phyloP scores from a whole-genome alignment of 305 asterid genomes.

The Solanum aculeatissimum region DNA sequence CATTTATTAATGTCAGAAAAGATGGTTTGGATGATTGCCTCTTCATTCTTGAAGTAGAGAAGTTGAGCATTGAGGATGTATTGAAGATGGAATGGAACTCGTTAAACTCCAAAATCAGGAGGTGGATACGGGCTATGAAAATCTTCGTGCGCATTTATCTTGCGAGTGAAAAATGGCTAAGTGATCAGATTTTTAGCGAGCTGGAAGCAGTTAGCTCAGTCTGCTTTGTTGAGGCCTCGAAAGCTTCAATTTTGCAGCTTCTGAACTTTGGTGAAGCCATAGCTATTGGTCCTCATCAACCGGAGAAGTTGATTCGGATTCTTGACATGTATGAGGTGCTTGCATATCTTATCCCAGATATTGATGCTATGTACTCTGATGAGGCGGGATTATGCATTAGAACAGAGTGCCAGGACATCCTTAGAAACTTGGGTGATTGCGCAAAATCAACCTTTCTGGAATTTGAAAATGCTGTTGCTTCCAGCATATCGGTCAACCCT shows the following conservation, averaged over 20 bases:
- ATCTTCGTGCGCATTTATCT: conserved; percentile 84
- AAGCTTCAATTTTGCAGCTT: conserved; percentile 58
- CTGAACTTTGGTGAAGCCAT: conserved; percentile 77
- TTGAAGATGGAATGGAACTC: conserved; percentile 81
- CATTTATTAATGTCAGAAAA: conserved; percentile 51
- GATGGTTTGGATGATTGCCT: conserved; percentile 93
- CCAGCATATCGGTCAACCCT: conserved; percentile 44
- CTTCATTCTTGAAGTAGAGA: conserved; percentile 71
- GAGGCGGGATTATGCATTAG: conserved; percentile 41
- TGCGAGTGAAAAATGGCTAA: conserved; percentile 58
- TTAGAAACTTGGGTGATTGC: conserved; percentile 55
- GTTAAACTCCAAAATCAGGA: conserved; percentile 66
- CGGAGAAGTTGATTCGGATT: conserved; percentile 74
- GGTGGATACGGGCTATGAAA: conserved; percentile 85
- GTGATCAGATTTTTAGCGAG: conserved; percentile 81
- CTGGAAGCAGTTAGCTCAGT: conserved; percentile 35
- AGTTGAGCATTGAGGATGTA: conserved; percentile 79
- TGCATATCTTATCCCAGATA: conserved; percentile 53
- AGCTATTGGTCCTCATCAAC: conserved; percentile 74
- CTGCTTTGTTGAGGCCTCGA: conserved; percentile 72
- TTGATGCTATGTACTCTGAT: conserved; percentile 34
- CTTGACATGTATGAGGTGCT: conserved; percentile 90
- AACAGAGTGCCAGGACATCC: conserved; percentile 51
- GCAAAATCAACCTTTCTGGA: conserved; percentile 75
- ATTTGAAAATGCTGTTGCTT: conserved; percentile 61